phyloP scores from a whole-genome alignment of 257 asterid genomes.

The Rehmannia glutinosa region DNA sequence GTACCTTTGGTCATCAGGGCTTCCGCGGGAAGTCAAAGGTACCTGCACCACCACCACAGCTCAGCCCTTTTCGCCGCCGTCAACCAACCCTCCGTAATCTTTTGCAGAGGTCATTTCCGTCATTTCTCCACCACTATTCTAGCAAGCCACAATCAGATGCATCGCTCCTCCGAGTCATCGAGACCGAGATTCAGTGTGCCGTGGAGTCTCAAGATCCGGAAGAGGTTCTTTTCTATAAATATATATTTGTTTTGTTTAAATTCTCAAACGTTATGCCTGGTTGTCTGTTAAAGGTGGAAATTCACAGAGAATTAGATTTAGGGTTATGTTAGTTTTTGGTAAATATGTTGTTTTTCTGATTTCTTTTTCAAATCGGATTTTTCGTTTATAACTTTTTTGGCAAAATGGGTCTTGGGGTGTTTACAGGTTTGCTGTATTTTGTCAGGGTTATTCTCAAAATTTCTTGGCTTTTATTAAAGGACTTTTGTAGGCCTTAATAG shows the following conservation, averaged over 20 bases:
- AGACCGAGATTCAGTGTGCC: slow-evolving; percentile 53
- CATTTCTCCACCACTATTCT: slow-evolving; percentile 35
- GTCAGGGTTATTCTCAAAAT: not conserved
- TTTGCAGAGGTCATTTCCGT: slow-evolving; percentile 38
- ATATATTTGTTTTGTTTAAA: not conserved
- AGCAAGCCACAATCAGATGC: slow-evolving; percentile 43
- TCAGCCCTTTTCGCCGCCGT: slow-evolving; percentile 41
- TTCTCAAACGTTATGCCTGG: not conserved
- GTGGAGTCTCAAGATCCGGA: slow-evolving; percentile 35
- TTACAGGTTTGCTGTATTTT: not conserved
- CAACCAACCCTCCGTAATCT: slow-evolving; percentile 21
- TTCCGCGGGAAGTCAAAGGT: slow-evolving; percentile 38
- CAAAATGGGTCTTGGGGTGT: not conserved
- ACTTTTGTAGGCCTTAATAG: not conserved
- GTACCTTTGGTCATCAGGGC: slow-evolving; percentile 46
- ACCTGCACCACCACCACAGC: slow-evolving; percentile 31
- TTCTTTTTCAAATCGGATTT: not conserved
- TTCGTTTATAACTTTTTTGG: not conserved
- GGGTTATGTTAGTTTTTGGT: not conserved
- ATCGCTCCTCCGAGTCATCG: slow-evolving; percentile 46
- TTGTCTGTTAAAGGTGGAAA: not conserved
- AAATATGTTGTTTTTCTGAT: not conserved
- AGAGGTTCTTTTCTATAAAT: slow-evolving; percentile 14
- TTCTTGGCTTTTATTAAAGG: not conserved
- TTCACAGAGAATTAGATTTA: not conserved